Evolutionary conservation across 2,329 filamentous ascomycete species (phyloP).

Genomic region (Fusarium proliferatum): DNA sequence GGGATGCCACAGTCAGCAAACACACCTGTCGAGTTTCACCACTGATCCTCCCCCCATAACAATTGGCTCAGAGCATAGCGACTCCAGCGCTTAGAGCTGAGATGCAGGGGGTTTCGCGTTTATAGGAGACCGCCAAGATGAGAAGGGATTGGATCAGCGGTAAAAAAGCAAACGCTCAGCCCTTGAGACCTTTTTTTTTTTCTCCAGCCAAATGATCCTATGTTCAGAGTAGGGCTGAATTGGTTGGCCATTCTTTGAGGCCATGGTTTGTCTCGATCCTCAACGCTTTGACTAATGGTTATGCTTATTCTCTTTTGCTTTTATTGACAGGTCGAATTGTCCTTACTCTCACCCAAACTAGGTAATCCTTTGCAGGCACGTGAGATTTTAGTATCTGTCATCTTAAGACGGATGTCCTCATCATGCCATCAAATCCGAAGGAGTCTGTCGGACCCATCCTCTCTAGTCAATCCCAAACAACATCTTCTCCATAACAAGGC

Average conservation of each 20-base stretch:
- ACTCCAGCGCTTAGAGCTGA: constrained; percentile 4
- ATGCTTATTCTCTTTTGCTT: background rate
- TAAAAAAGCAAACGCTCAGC: background rate
- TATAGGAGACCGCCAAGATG: constrained; percentile 17
- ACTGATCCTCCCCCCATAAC: background rate
- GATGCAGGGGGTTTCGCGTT: constrained; percentile 23
- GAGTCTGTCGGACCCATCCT: background rate
- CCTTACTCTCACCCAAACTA: background rate
- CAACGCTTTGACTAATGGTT: background rate
- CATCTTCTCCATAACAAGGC: constrained; percentile 1
- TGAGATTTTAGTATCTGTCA: constrained; percentile 21
- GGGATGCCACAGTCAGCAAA: constrained; percentile 5
- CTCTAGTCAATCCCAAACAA: constrained; percentile 12
- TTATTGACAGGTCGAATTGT: background rate
- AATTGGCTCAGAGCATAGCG: background rate
- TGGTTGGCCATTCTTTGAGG: constrained; percentile 45
- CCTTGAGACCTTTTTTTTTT: background rate
- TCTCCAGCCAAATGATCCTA: background rate
- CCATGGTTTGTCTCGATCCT: background rate
- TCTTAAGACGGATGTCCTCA: constrained; percentile 2
- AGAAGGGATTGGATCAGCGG: constrained; percentile 18
- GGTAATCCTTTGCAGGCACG: background rate
- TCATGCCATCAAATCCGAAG: background rate
- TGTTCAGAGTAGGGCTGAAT: constrained; percentile 21
- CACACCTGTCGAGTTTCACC: constrained; percentile 13